Base-by-base conservation (phyloP, 2,329 filamentous ascomycete species). In the Beauveria scarabaeidicola region DNA sequence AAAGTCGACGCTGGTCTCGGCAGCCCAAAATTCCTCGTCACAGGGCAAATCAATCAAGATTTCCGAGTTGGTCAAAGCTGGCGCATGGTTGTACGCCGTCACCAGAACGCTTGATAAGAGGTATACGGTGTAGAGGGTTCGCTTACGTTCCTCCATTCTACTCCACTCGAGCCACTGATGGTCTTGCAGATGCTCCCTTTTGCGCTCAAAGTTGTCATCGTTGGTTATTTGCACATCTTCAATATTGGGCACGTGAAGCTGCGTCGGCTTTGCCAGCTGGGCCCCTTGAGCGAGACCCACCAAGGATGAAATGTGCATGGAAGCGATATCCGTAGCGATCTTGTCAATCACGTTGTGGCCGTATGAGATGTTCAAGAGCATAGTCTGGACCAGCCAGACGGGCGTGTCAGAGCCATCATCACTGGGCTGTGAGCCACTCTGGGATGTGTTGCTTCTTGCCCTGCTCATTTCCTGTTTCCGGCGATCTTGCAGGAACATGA, bases 281-380 rank as follows among this genome's bases (percentile, higher is more conserved):
- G 93, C 91, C 38, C 91, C 90, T 69, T 92, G 88, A 4, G 93
- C 91, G 55, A 99, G 83, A 70, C 91, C 96, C 57, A 97, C 91
- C 46, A 99, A 77, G 21, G 92, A 90, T 8, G 91, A 90, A 70
- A 90, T 95, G 70, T 97, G 93, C 1, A 90, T 96, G 63, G 88
- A 92, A 1, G 93, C 93, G 68, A 96, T 95, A 70, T 97, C 91
- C 62, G 90, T 91, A 23, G 91, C 89, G 58, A 86, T 87, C 75
- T 95, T 93, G 71, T 97, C 93, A 41, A 90, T 91, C 70, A 91
- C 96, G 65, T 96, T 95, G 72, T 97, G 90, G 15, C 93, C 93
- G 70, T 96, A 97, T 17, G 97, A 89, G 41, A 97, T 90, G 69
- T 96, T 97, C 54, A 99, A 80, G 9, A 97, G 78, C 93, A 97